Evolutionary conservation across 352 stramenopile genomes (phyloP), one percentile per base, ranked within the genome.

Genomic region (Pythium angustatum): DNA sequence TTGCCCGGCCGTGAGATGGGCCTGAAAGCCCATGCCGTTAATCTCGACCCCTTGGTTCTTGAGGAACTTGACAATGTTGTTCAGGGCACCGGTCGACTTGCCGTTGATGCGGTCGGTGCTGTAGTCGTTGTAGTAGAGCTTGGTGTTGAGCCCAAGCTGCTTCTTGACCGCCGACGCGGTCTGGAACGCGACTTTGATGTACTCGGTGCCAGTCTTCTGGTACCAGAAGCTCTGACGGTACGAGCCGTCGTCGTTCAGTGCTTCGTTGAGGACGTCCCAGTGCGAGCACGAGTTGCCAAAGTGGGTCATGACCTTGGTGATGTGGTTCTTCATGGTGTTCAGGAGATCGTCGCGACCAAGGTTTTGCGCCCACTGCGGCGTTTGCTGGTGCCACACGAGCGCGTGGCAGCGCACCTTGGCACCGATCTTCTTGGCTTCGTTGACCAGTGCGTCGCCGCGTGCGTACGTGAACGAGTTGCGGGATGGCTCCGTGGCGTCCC

Each of bases 271-370:
- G 3, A 47, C 40, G 40, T 47, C 40, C 40, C 40, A 47, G 40
- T 47, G 40, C 15, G 40, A 5, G 40, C 40, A 47, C 40, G 15
- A 22, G 19, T 4, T 26, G 40, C 40, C 40, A 10, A 47, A 47
- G 19, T 47, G 40, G 40, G 40, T 47, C 40, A 47, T 47, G 40
- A 47, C 40, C 40, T 47, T 47, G 40, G 40, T 47, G 40, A 47
- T 47, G 40, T 47, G 40, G 40, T 47, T 47, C 19, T 47, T 24
- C 11, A 47, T 24, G 3, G 40, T n/a, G 40, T 3, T 12, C 17
- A 47, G 40, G 3, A 47, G 17, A 2, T 24, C 40, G 40, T 47
- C 40, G 17, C 26, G 22, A 4, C 17, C 40, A 12, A 47, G 40
- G 40, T 26, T 47, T n/a, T 47, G 40, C 5, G 26, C 40, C 40